Conservation (phyloP, 345 rosid genomes). For the Trapa incisa region DNA sequence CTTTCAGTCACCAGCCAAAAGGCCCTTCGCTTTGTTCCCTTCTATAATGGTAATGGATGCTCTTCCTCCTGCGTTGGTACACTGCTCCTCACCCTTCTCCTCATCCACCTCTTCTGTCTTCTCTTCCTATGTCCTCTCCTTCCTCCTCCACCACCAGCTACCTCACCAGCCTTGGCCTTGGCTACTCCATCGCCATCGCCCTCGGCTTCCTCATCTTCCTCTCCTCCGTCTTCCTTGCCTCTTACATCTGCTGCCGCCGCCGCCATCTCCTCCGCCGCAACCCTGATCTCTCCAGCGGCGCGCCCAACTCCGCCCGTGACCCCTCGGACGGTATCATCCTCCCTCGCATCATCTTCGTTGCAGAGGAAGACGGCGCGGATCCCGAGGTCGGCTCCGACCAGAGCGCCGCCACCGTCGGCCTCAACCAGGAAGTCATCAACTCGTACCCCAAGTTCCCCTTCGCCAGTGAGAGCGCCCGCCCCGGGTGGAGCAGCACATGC, state of each 20-base stretch:
- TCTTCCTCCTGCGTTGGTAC: too few species aligned
- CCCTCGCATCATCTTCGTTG: slow-evolving; percentile 77
- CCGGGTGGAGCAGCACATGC: slow-evolving; percentile 33
- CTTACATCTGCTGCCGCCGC: slow-evolving; percentile 80
- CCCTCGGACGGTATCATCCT: slow-evolving; percentile 64
- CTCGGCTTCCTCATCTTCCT: slow-evolving; percentile 81
- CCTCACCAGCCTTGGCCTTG: too few species aligned
- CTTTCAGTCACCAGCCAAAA: too few species aligned
- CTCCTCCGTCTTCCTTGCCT: slow-evolving; percentile 67
- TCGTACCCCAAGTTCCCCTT: slow-evolving; percentile 82
- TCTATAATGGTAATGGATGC: too few species aligned
- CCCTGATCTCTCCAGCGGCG: slow-evolving; percentile 5
- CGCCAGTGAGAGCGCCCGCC: slow-evolving; percentile 1
- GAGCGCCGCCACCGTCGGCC: slow-evolving; percentile 37
- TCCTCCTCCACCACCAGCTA: too few species aligned
- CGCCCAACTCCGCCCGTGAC: slow-evolving; percentile 13
- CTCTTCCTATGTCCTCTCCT: too few species aligned
- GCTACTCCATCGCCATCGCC: slow-evolving; percentile 23
- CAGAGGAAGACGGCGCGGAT: slow-evolving; percentile 64
- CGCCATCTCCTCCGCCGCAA: slow-evolving; percentile 17
- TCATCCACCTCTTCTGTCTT: too few species aligned
- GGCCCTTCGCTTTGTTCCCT: too few species aligned
- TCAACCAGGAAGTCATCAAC: slow-evolving; percentile 57
- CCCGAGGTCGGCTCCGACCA: slow-evolving; percentile 14
- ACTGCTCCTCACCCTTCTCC: too few species aligned